Base-by-base conservation (phyloP, 495 filamentous ascomycete genomes). In the Penicillium pulvis region DNA sequence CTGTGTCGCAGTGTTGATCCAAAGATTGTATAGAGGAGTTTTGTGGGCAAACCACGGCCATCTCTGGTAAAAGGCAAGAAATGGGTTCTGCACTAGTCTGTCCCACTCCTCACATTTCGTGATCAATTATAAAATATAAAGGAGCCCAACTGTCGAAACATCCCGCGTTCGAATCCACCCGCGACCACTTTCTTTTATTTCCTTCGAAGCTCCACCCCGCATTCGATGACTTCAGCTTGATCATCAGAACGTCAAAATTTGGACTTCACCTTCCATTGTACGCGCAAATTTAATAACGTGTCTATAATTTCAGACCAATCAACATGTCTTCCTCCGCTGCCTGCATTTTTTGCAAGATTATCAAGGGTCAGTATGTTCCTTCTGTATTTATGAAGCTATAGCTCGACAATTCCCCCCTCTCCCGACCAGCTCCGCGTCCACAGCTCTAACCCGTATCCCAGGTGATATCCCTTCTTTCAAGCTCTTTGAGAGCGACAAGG, bases 281-380 rank as follows among this genome's bases (percentile, higher is more conserved):
- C 41, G 26, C 24, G 55, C 49, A 35, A 20, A n/a, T 16, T 23
- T 23, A n/a, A n/a, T n/a, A n/a, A n/a, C n/a, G n/a, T n/a, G n/a
- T n/a, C n/a, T n/a, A n/a, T n/a, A n/a, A n/a, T n/a, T n/a, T n/a
- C n/a, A n/a, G n/a, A n/a, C 20, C 35, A 45, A 30, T 33, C 47
- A 71, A 50, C 33, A 79, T 78, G 75, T 66, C 75, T 24, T 71
- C 75, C 28, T 71, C 75, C 48, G 81, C 87, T 20, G 83, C 90
- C 45, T 98, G 94, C 67, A 93, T 98, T 72, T 98, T 98, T 81
- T 98, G 94, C 84, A 96, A 90, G 70, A 98, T 98, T 71, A 89
- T 98, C 77, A 96, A 95, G 81, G 94, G 92, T 88, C 77, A 57
- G 73, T 62, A 17, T n/a, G 14, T 36, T 36, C 12, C 6, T 31